Conservation (phyloP, 305 asterid species). For the Fraxinus sp. region DNA sequence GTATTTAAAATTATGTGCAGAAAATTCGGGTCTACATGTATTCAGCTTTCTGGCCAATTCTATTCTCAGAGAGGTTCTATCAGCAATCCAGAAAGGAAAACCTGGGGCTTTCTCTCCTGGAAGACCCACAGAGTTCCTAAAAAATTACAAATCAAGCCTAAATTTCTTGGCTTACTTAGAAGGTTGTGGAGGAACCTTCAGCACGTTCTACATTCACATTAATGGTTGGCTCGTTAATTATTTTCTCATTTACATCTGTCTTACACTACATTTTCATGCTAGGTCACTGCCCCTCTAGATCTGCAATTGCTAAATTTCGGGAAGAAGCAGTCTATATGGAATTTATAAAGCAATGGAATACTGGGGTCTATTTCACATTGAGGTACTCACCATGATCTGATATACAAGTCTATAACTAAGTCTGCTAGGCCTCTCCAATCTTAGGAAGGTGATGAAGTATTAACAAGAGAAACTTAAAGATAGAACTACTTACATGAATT, state of each 20-base stretch:
- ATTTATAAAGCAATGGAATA: slow-evolving; percentile 93
- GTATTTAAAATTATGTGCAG: slow-evolving; percentile 43
- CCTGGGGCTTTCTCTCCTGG: slow-evolving; percentile 97
- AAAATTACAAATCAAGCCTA: slow-evolving; percentile 86
- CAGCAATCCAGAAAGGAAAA: slow-evolving; percentile 85
- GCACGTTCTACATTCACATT: slow-evolving; percentile 3
- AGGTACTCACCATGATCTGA: slow-evolving; percentile 42
- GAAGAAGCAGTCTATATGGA: slow-evolving; percentile 74
- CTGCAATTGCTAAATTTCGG: slow-evolving; percentile 71
- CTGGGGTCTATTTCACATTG: slow-evolving; percentile 88
- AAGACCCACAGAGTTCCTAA: slow-evolving; percentile 82
- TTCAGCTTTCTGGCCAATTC: slow-evolving; percentile 93
- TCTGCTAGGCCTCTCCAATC: slow-evolving; percentile 15
- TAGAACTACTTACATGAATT: slow-evolving; percentile 29
- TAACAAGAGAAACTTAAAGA: slow-evolving; percentile 15
- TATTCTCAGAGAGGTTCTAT: slow-evolving; percentile 82
- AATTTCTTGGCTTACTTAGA: slow-evolving; percentile 82
- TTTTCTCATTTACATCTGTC: slow-evolving; percentile 24
- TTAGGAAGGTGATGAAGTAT: slow-evolving; percentile 24
- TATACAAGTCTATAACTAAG: background rate
- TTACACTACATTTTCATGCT: slow-evolving; percentile 24
- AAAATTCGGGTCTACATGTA: slow-evolving; percentile 94
- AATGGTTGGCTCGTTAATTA: background rate
- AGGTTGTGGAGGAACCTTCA: slow-evolving; percentile 43
- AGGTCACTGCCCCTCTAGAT: slow-evolving; percentile 77